Percentiles rank a stretch among this genome's conserved stretches.
These are phyloP conservation scores for Suillus fuscotomentosus DNA, from an alignment of 768 basidiomycete genomes.

Conservation along the genomic window DNA sequence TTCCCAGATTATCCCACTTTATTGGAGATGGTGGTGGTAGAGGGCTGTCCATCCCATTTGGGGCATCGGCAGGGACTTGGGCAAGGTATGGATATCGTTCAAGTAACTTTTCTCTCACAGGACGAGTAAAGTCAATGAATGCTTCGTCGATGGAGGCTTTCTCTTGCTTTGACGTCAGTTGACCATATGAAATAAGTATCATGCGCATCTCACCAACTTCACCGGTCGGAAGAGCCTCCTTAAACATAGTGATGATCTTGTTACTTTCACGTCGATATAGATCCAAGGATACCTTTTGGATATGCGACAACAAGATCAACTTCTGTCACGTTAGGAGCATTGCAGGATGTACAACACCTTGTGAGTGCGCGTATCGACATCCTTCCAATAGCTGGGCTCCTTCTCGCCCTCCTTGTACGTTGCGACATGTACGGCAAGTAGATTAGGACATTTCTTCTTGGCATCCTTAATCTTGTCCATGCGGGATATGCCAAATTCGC, in stretches of 20 bases:
- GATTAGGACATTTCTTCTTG: constrained; percentile 78
- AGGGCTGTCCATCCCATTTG: constrained; percentile 70
- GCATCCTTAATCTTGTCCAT: constrained; percentile 85
- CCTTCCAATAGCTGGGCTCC: constrained; percentile 90
- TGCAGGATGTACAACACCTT: constrained; percentile 53
- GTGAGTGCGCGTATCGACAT: constrained; percentile 86
- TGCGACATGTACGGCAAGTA: constrained; percentile 88
- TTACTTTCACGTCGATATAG: constrained; percentile 87
- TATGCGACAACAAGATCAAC: not conserved
- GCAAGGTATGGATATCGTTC: constrained; percentile 76
- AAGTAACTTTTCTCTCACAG: constrained; percentile 74
- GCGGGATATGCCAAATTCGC: constrained; percentile 90
- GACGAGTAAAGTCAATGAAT: constrained; percentile 87
- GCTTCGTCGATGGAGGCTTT: constrained; percentile 98
- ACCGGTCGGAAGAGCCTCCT: constrained; percentile 70
- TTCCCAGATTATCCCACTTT: constrained; percentile 59
- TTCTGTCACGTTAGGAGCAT: not conserved
- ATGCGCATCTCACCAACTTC: constrained; percentile 65
- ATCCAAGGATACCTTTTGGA: constrained; percentile 84
- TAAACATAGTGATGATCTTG: constrained; percentile 84
- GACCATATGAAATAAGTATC: not conserved
- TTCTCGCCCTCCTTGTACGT: constrained; percentile 88
- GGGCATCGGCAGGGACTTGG: constrained; percentile 63
- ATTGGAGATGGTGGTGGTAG: constrained; percentile 72
- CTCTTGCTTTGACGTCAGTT: constrained; percentile 46